phyloP scores from a whole-genome alignment of 768 basidiomycete genomes.

The Xanthoconium stramineum region DNA sequence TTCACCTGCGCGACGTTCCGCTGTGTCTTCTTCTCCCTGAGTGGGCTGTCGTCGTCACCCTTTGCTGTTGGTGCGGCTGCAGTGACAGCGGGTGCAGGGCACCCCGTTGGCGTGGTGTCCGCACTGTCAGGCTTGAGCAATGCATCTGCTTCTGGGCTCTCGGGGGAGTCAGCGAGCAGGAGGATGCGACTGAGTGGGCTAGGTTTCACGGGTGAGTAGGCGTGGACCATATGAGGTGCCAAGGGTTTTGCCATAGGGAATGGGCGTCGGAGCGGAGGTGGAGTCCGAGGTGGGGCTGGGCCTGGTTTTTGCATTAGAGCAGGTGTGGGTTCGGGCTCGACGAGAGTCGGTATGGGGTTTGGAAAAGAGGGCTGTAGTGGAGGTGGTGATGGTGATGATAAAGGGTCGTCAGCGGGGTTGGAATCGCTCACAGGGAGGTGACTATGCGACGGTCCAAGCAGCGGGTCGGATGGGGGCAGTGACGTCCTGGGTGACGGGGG shows the following conservation, averaged over 20 bases:
- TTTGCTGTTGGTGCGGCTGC: neutral
- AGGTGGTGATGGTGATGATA: neutral
- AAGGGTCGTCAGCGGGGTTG: neutral
- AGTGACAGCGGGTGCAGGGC: conserved; percentile 10
- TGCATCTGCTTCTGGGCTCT: conserved; percentile 30
- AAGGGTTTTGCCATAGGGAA: conserved; percentile 75
- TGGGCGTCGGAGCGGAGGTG: conserved; percentile 34
- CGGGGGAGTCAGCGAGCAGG: conserved; percentile 63
- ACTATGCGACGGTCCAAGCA: conserved; percentile 26
- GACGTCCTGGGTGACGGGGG: conserved; percentile 73
- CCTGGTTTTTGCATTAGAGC: conserved; percentile 2
- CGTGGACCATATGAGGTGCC: conserved; percentile 67
- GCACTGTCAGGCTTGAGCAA: neutral
- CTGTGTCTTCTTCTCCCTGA: conserved; percentile 47
- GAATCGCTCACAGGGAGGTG: conserved; percentile 16
- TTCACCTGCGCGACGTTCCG: conserved; percentile 25
- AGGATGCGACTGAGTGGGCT: conserved; percentile 80
- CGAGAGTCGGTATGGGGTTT: conserved; percentile 18
- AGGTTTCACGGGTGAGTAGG: conserved; percentile 78
- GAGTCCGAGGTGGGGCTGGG: conserved; percentile 17
- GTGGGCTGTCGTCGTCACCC: conserved; percentile 46
- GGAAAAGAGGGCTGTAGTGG: conserved; percentile 3
- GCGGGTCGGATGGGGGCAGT: conserved; percentile 43
- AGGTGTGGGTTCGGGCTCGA: conserved; percentile 18
- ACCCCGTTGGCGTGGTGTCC: conserved; percentile 28